Evolutionary conservation across 2,329 filamentous ascomycete genomes (phyloP), one percentile per base, ranked within the genome.

Genomic region (Calonectria hongkongensis): DNA sequence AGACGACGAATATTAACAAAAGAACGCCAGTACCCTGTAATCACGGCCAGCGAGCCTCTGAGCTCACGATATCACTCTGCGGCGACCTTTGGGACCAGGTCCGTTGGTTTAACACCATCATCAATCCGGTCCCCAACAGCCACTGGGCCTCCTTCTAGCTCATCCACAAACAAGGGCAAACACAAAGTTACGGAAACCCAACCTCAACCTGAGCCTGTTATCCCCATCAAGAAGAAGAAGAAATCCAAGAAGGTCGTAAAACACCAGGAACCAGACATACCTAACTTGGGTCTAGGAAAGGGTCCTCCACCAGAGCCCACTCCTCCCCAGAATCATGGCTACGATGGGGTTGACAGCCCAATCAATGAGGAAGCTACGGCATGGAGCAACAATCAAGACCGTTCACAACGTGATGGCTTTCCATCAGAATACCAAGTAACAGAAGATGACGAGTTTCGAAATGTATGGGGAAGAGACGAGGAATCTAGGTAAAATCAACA

Each of bases 1-100:
- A 10, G 18, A 25, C 51, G 13, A 21, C 12, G 3, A 2, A 15
- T 30, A 25, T 16, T 72, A 65, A 74, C 70, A 54, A 70, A 21
- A 6, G 63, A 27, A 58, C 71, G 21, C 16, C 64, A 97, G 94
- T 98, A 98, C 83, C 96, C 96, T 28, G 96, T 98, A 33, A 96
- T 98, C 76, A 96, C 96, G 41, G 96, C 89, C 51, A 90, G 87
- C 82, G 91, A 95, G 75, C 94, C 95, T 18, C 89, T 93, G 36
- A 89, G 92, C 69, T 93, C 96, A 72, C 89, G 93, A 74, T 94
- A 92, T 68, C 85, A 85, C 16, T 83, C 82, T 13, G 76, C 80
- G 28, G 80, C 76, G 36, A 81, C 78, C 56, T 79, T 79, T 64
- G 79, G 79, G 25, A 74, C 78, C 9, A 77, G 79, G 21, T 81